These are phyloP conservation scores for Pseudopyrenochaeta lycopersici DNA, from an alignment of 2,329 filamentous ascomycete species.

Conservation along the genomic window DNA sequence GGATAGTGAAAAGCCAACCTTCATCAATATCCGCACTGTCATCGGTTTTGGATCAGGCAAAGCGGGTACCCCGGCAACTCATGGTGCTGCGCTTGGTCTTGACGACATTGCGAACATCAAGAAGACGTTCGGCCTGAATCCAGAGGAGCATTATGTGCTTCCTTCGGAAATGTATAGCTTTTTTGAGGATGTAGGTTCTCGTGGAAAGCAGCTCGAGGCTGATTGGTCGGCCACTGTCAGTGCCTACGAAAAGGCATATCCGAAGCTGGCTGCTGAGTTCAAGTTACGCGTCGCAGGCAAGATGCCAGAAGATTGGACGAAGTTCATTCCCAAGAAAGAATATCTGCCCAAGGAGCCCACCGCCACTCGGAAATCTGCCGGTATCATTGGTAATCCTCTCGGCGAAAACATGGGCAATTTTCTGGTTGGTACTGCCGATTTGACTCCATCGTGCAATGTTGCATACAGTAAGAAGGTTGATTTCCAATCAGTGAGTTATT, in stretches of 20 bases:
- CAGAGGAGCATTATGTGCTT: conserved; percentile 57
- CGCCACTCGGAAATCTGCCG: conserved; percentile 58
- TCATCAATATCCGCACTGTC: conserved; percentile 66
- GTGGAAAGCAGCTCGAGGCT: conserved; percentile 58
- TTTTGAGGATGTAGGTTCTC: conserved; percentile 39
- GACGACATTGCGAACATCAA: conserved; percentile 67
- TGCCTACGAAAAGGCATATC: conserved; percentile 56
- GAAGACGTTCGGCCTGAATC: conserved; percentile 57
- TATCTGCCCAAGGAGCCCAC: conserved; percentile 58
- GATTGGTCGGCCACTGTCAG: conserved; percentile 60
- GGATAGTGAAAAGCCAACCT: conserved; percentile 59
- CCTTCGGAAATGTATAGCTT: conserved; percentile 58
- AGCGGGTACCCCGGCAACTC: conserved; percentile 61
- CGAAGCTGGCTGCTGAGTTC: conserved; percentile 60
- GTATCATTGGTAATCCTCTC: conserved; percentile 8
- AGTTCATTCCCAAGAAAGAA: conserved; percentile 56
- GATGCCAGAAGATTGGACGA: conserved; percentile 58
- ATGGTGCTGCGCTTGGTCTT: conserved; percentile 65
- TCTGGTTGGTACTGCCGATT: conserved; percentile 75
- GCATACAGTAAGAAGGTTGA: conserved; percentile 55
- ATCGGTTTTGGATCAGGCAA: conserved; percentile 64
- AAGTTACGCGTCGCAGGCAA: conserved; percentile 59
- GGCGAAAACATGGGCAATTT: conserved; percentile 59
- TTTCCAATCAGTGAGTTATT: conserved; percentile 52
- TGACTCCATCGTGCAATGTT: conserved; percentile 62